Evolutionary conservation across 2,329 filamentous ascomycete species (phyloP), one percentile per base, ranked within the genome.

Genomic region (Fusarium robinianum): DNA sequence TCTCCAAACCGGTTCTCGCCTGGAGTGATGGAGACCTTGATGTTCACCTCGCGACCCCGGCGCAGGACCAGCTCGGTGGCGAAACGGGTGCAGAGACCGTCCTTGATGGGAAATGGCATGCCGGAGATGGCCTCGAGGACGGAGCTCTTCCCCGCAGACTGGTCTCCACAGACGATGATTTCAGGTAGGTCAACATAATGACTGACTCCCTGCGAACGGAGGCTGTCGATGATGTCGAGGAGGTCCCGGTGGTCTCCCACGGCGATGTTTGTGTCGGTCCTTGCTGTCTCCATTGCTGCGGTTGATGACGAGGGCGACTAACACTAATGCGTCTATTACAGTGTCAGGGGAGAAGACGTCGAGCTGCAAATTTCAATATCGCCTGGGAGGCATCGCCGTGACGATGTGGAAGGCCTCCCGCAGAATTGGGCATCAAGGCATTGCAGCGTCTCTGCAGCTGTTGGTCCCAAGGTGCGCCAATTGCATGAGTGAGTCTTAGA

Each of bases 51-150:
- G 0, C 61, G 3, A 9, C 61, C 46, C 1, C 63, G 40, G 14
- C 80, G 74, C 4, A 84, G 70, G 12, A 81, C 70, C 9, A 85
- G 66, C 58, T 85, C 80, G 0, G 80, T 85, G 0, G 81, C 74
- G 45, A 85, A 85, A 0, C 79, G 71, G 0, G 82, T 85, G 59
- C 81, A 85, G 0, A 83, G 59, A 16, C 72, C 77, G 42, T 79
- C 76, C n/a, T 79, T 78, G 8, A 72, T 67, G 0, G 82, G 81
- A 47, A 86, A 86, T 0, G 74, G 69, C 2, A 86, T 72, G 3
- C 78, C 75, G 0, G 81, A 82, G 24, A 87, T 79, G 1, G 80
- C 81, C 56, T 85, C 80, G 0, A 86, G 73, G 0, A 85, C 79
- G 0, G 81, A 85, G 35, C 78, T 83, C 62, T 86, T 86, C 3